phyloP scores from a whole-genome alignment of 805 yeast genomes.

The Schwanniomyces polymorphus region DNA sequence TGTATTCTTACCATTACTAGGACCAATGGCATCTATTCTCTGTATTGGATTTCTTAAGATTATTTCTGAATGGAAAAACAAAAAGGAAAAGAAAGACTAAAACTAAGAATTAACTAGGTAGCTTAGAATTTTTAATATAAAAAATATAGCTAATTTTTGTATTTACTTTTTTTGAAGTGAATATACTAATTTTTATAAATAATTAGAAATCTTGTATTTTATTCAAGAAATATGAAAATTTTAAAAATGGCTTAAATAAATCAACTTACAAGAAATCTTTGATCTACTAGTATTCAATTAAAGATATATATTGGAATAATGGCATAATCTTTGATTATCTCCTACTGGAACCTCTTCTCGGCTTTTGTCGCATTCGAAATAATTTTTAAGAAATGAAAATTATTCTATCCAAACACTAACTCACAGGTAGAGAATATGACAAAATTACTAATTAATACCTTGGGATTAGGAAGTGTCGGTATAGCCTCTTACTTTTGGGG shows the following conservation, averaged over 20 bases:
- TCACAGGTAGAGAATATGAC: constrained; percentile 16
- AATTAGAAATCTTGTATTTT: no score
- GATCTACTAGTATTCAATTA: no score
- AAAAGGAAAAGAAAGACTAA: constrained; percentile 16
- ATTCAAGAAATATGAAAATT: neutral
- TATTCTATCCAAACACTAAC: neutral
- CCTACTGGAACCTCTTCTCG: no score
- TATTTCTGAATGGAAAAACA: constrained; percentile 35
- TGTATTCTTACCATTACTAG: constrained; percentile 85
- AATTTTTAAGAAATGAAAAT: neutral
- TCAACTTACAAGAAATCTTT: neutral
- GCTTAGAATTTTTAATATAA: no score
- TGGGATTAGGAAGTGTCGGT: constrained; percentile 40
- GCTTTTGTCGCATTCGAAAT: no score
- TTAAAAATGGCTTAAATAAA: neutral
- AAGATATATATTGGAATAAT: no score
- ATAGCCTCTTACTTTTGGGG: constrained; percentile 44
- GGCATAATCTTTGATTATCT: no score
- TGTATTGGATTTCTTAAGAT: constrained; percentile 50
- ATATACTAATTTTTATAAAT: no score
- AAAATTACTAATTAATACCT: constrained; percentile 24
- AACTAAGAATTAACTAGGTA: no score
- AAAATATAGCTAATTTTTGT: no score
- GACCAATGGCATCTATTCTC: constrained; percentile 76
- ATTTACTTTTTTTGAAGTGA: no score